Conservation (phyloP, 139 green algal species). For the Chlamydomonas sp. region DNA sequence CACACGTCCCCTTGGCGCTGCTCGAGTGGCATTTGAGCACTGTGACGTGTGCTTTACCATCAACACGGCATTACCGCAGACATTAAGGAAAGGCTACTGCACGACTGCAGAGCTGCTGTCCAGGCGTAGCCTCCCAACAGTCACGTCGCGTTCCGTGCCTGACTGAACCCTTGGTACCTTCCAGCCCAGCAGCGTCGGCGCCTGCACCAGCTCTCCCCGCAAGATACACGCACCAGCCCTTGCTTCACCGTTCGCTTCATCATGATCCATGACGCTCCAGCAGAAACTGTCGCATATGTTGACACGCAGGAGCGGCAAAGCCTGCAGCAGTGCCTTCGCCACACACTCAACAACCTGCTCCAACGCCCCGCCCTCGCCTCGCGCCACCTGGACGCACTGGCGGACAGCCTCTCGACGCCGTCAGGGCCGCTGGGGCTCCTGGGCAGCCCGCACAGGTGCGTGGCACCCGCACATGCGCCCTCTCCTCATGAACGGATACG, state of each 20-base stretch:
- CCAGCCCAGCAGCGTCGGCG: too few species aligned
- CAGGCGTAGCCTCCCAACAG: not conserved
- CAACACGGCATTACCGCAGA: not conserved
- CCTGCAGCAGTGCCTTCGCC: conserved; percentile 60
- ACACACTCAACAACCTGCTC: conserved; percentile 65
- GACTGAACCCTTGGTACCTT: too few species aligned
- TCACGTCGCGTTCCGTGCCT: too few species aligned
- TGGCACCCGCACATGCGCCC: too few species aligned
- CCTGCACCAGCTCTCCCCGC: too few species aligned
- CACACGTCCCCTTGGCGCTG: too few species aligned
- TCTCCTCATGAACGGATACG: too few species aligned
- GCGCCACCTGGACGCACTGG: conserved; percentile 42
- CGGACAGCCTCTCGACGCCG: conserved; percentile 29
- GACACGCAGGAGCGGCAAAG: conserved; percentile 55
- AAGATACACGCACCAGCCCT: too few species aligned
- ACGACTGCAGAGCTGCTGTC: not conserved
- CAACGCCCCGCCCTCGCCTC: conserved; percentile 22
- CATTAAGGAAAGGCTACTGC: not conserved
- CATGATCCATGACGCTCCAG: too few species aligned
- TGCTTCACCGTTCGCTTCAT: too few species aligned
- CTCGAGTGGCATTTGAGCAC: not conserved
- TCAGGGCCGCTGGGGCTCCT: not conserved
- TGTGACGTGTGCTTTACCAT: not conserved
- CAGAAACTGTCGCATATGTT: too few species aligned
- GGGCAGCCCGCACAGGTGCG: conserved; percentile 12